Evolutionary conservation across 306 rosid species (phyloP).

Genomic region (Casuarina equisetifolia): DNA sequence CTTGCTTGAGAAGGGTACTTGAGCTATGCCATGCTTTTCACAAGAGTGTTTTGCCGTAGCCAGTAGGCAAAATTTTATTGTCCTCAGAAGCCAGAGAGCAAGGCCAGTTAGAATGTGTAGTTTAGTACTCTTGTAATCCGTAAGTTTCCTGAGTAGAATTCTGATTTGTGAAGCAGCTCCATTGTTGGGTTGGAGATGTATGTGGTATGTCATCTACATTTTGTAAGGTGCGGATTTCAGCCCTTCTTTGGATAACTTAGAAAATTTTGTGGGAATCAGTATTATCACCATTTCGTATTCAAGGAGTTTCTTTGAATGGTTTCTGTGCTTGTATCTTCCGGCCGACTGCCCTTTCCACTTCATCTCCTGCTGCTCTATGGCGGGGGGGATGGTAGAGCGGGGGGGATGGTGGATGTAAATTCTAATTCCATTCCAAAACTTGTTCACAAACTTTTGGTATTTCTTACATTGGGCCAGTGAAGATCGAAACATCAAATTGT

Average conservation of each 20-base stretch:
- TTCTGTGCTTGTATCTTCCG: neutral
- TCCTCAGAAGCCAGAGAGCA: neutral
- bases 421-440: too few relatives aligned
- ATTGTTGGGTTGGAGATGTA: neutral
- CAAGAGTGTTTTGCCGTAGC: neutral
- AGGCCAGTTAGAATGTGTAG: neutral
- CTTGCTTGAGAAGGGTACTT: neutral
- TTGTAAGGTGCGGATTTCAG: neutral
- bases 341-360: too few relatives aligned
- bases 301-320: neutral
- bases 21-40: neutral
- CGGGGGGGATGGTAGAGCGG: too few relatives aligned
- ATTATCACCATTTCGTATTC: neutral
- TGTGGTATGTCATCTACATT: neutral
- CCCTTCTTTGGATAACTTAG: neutral
- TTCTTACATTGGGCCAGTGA: too few relatives aligned
- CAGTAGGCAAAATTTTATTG: neutral
- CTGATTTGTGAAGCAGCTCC: neutral
- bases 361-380: too few relatives aligned
- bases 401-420: too few relatives aligned
- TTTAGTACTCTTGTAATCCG: neutral
- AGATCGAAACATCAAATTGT: too few relatives aligned
- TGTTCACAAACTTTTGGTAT: too few relatives aligned
- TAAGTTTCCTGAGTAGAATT: neutral
- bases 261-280: neutral